These are phyloP conservation scores for Aegle marmelos DNA, from an alignment of 345 rosid genomes.

Conservation along the genomic window DNA sequence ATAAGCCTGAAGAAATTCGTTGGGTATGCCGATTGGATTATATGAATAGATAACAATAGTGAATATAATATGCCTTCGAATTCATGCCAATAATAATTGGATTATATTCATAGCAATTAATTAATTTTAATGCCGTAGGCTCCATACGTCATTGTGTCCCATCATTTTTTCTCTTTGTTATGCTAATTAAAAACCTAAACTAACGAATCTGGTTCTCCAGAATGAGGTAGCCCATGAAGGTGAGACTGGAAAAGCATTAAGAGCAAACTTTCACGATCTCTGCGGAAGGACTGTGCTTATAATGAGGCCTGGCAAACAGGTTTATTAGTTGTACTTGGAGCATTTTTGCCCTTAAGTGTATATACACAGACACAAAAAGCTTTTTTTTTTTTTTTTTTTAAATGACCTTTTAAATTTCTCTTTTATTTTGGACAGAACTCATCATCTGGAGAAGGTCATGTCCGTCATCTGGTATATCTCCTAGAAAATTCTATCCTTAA, in stretches of 20 bases:
- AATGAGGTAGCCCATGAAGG: conserved; percentile 85
- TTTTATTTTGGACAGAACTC: conserved; percentile 55
- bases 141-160: not conserved
- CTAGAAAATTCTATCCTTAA: conserved; percentile 82
- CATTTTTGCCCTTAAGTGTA: not conserved
- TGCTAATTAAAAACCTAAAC: no score
- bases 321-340: conserved; percentile 10
- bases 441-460: conserved; percentile 59
- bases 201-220: conserved; percentile 27
- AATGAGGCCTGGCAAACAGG: conserved; percentile 92
- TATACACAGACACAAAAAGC: not conserved
- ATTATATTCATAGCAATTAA: not conserved
- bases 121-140: not conserved
- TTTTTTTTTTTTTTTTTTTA: not conserved
- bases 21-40: conserved; percentile 52
- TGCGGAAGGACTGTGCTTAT: conserved; percentile 83
- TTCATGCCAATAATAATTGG: no score
- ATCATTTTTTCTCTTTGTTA: no score
- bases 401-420: not conserved
- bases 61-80: no score
- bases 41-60: no score
- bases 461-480: conserved; percentile 79
- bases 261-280: conserved; percentile 76
- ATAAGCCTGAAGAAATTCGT: conserved; percentile 87
- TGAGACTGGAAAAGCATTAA: conserved; percentile 82